Base-by-base conservation (phyloP, 768 basidiomycete genomes). In the Pholiota conissans region DNA sequence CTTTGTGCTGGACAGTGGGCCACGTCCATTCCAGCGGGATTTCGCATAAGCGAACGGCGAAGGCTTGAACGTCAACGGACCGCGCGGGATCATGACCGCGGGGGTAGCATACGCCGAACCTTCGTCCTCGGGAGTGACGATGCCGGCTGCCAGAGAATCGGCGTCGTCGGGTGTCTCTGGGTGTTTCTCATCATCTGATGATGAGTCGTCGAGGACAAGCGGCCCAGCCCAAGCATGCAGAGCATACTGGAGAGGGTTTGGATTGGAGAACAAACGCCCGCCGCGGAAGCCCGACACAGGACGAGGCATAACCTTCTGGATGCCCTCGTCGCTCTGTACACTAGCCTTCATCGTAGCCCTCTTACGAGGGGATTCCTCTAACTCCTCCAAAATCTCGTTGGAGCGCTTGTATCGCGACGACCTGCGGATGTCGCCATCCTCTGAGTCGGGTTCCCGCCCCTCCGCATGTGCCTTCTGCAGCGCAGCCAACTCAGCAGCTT, bases 41-140 rank as follows among this genome's bases (percentile, higher is more conserved):
- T 79, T 80, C 7, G 86, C 85, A 66, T 84, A 86, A 62, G 79
- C 78, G 68, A 81, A 78, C n/a, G 86, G 86, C 34, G 84, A 82
- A 14, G 86, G 86, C 50, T 84, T 84, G 68, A 78, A 82, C 22
- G 79, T 81, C 63, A 85, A 64, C 28, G 80, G 74, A 27, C 73
- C 30, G 16, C 20, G 57, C 76, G 67, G 71, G 26, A 73, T 59
- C 9, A 63, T 53, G 3, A 69, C 61, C 5, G 69, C 47, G 18
- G 62, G 56, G 22, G 67, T 55, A 52, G 58, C 54, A 51, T 48
- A 67, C 13, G 47, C 51, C 50, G 52, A 37, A 39, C 50, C 53
- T 56, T 61, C 65, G 58, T 69, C 71, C 14, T 61, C 62, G 3
- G 64, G 61, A 32, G 57, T 56, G 13, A 62, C 65, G 26, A 72